These are phyloP conservation scores for Trypanosoma congolense DNA, from an alignment of 208 protist genomes.

Conservation along the genomic window DNA sequence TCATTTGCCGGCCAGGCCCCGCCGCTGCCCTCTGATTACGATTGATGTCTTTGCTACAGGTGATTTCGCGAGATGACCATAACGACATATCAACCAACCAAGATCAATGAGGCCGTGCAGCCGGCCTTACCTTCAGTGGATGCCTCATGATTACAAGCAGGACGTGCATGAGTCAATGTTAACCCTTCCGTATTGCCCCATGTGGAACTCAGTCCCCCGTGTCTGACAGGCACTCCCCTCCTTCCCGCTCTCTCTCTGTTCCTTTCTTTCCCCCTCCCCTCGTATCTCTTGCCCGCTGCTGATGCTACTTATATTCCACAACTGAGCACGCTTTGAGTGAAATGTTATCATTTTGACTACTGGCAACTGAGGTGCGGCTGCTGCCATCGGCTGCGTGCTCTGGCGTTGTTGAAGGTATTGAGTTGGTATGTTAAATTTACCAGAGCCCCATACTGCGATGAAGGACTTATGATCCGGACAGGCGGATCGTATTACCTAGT, in stretches of 20 bases:
- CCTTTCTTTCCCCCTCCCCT: neutral
- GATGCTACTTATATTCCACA: neutral
- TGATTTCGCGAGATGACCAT: conserved; percentile 19
- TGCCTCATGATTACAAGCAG: conserved; percentile 24
- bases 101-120: conserved; percentile 25
- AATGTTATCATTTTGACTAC: conserved; percentile 15
- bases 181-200: neutral
- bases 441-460: too few relatives aligned
- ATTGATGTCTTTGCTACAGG: conserved; percentile 16
- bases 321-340: conserved; percentile 6
- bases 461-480: too few relatives aligned
- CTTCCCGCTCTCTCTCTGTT: neutral
- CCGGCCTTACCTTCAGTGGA: neutral
- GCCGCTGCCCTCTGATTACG: too few relatives aligned
- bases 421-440: too few relatives aligned
- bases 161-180: conserved; percentile 19
- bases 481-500: too few relatives aligned
- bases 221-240: conserved; percentile 17
- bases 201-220: conserved; percentile 23
- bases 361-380: conserved; percentile 19
- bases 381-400: too few relatives aligned
- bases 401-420: too few relatives aligned
- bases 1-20: too few relatives aligned
- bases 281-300: conserved; percentile 3
- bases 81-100: conserved; percentile 7